Conservation (phyloP, 192 early-diverging fungal species). For the Backusella sp. region DNA sequence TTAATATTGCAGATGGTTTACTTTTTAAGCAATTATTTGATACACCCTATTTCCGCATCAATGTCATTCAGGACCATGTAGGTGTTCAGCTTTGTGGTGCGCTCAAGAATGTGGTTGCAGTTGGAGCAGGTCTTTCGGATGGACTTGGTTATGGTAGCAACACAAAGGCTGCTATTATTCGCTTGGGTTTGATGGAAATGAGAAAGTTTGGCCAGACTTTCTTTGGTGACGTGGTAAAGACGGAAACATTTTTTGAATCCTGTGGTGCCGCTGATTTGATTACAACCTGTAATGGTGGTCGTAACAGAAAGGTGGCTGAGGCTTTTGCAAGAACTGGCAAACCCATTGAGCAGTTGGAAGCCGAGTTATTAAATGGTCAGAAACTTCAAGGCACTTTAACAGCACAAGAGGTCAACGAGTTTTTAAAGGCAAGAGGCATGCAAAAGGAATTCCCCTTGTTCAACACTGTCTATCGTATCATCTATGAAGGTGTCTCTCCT, state of each 20-base stretch:
- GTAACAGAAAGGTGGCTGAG: constrained; percentile 91
- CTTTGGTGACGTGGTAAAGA: constrained; percentile 70
- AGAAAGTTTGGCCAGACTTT: constrained; percentile 86
- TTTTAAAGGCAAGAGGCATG: constrained; percentile 63
- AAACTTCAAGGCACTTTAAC: constrained; percentile 96
- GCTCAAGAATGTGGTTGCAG: constrained; percentile 95
- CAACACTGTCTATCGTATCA: constrained; percentile 86
- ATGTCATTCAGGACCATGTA: constrained; percentile 78
- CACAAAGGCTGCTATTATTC: constrained; percentile 96
- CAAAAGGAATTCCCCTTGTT: constrained; percentile 84
- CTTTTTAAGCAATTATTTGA: constrained; percentile 81
- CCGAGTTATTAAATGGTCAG: constrained; percentile 92
- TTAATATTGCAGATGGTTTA: constrained; percentile 65
- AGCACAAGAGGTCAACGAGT: constrained; percentile 79
- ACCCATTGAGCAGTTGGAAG: constrained; percentile 85
- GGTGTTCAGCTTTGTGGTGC: constrained; percentile 98
- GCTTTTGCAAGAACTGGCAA: constrained; percentile 88
- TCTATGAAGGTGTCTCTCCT: constrained; percentile 73
- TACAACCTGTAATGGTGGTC: constrained; percentile 93
- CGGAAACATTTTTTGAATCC: constrained; percentile 94
- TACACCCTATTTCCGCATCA: constrained; percentile 86
- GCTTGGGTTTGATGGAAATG: constrained; percentile 95
- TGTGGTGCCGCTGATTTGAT: constrained; percentile 97
- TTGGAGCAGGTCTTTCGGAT: constrained; percentile 93
- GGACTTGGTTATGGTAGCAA: constrained; percentile 91